These are phyloP conservation scores for Saccharomyces hybrid DNA, from an alignment of 1,139 yeast species.

Conservation along the genomic window DNA sequence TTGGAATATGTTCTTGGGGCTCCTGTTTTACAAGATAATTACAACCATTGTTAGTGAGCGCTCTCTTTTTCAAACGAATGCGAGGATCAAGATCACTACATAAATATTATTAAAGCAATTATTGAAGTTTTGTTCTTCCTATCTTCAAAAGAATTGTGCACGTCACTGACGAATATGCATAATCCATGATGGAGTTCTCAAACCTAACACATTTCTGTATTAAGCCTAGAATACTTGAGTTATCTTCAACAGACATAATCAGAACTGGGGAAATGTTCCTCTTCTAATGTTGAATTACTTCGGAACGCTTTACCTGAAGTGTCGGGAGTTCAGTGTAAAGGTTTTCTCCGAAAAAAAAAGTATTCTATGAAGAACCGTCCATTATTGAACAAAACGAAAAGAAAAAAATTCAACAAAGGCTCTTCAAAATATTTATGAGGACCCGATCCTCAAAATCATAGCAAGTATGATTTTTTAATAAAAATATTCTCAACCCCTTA, in stretches of 20 bases:
- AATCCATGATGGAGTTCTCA: neutral
- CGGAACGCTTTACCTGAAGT: conserved; percentile 51
- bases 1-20: conserved; percentile 99
- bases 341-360: conserved; percentile 1
- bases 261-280: neutral
- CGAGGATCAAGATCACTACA: conserved; percentile 10
- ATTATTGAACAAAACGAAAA: conserved; percentile 7
- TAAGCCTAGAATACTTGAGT: neutral
- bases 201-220: neutral
- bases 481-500: neutral
- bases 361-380: conserved; percentile 15
- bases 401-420: conserved; percentile 14
- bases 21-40: conserved; percentile 39
- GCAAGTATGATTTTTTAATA: neutral
- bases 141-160: neutral
- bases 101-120: neutral
- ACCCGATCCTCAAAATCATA: conserved; percentile 55
- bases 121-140: neutral
- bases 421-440: conserved; percentile 40
- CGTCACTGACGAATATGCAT: neutral
- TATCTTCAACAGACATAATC: neutral
- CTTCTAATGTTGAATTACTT: neutral
- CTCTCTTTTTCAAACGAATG: neutral
- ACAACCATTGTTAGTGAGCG: conserved; percentile 8
- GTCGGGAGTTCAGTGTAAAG: conserved; percentile 76